Evolutionary conservation across 352 stramenopile species (phyloP).

Genomic region (Phytophthora vignae): DNA sequence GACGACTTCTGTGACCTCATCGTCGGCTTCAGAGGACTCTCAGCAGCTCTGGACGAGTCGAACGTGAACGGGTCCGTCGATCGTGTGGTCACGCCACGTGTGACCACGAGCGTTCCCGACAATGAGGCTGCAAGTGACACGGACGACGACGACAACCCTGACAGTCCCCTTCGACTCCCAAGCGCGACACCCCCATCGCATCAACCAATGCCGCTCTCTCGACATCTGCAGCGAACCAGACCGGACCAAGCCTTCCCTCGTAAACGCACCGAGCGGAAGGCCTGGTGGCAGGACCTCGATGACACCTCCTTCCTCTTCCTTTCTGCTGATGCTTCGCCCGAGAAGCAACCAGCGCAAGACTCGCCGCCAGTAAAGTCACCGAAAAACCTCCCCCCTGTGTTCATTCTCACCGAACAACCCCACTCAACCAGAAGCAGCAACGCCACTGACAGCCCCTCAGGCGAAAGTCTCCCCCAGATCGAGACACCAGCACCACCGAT

Average conservation of each 20-base stretch:
- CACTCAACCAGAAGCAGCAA: conserved; percentile 9
- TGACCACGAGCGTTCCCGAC: not conserved
- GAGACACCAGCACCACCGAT: not conserved
- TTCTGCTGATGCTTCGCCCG: not conserved
- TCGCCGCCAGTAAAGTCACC: not conserved
- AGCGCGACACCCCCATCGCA: conserved; percentile 37
- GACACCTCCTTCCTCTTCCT: conserved; percentile 28
- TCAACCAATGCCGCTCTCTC: conserved; percentile 30
- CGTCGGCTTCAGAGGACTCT: conserved; percentile 53
- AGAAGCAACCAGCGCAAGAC: conserved; percentile 17
- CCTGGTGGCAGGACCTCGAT: conserved; percentile 47
- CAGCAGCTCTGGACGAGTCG: conserved; percentile 11
- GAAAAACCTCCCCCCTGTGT: conserved; percentile 32
- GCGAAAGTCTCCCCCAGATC: conserved; percentile 23
- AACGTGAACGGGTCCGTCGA: conserved; percentile 20
- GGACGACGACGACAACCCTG: conserved; percentile 16
- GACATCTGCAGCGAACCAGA: conserved; percentile 37
- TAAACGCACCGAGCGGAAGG: conserved; percentile 44
- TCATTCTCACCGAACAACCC: conserved; percentile 30
- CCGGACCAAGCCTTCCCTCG: conserved; percentile 36
- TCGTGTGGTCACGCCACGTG: conserved; percentile 23
- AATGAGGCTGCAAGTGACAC: conserved; percentile 10
- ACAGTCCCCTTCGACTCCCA: conserved; percentile 23
- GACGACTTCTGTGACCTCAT: conserved; percentile 77
- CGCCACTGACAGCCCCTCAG: conserved; percentile 1